Evolutionary conservation across 2,329 filamentous ascomycete genomes (phyloP).

Genomic region (Exserohilum rostratum): DNA sequence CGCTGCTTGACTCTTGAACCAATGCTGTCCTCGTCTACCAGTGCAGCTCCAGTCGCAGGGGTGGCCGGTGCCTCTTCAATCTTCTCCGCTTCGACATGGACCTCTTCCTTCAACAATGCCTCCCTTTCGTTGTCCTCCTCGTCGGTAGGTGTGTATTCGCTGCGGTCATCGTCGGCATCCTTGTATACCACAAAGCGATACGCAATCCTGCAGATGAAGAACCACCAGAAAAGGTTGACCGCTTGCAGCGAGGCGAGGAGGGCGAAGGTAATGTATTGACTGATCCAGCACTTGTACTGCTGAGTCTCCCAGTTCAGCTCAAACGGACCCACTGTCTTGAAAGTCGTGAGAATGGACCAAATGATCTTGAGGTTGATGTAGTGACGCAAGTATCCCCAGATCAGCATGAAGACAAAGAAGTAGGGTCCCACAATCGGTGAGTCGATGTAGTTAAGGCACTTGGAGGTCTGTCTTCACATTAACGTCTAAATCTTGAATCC

Average conservation of each 20-base stretch:
- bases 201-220: slow-evolving; percentile 75
- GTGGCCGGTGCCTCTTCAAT: slow-evolving; percentile 30
- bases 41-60: slow-evolving; percentile 11
- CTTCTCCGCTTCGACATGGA: slow-evolving; percentile 4
- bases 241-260: slow-evolving; percentile 73
- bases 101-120: slow-evolving; percentile 16
- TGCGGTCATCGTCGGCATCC: slow-evolving; percentile 72
- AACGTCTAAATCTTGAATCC: background rate
- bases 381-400: slow-evolving; percentile 91
- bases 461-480: slow-evolving; percentile 70
- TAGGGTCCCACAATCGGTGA: slow-evolving; percentile 79
- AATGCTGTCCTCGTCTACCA: slow-evolving; percentile 21
- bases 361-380: slow-evolving; percentile 81
- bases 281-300: slow-evolving; percentile 77
- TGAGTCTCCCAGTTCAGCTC: slow-evolving; percentile 76
- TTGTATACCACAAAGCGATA: slow-evolving; percentile 70
- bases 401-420: slow-evolving; percentile 78
- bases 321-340: slow-evolving; percentile 75
- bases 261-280: slow-evolving; percentile 69
- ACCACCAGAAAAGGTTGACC: slow-evolving; percentile 83
- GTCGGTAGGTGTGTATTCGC: slow-evolving; percentile 63
- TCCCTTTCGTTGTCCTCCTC: slow-evolving; percentile 52
- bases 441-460: slow-evolving; percentile 89
- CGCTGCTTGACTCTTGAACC: slow-evolving; percentile 27
- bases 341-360: slow-evolving; percentile 75